Conservation (phyloP, 2,329 filamentous ascomycete genomes). For the Cladophialophora immunda region DNA sequence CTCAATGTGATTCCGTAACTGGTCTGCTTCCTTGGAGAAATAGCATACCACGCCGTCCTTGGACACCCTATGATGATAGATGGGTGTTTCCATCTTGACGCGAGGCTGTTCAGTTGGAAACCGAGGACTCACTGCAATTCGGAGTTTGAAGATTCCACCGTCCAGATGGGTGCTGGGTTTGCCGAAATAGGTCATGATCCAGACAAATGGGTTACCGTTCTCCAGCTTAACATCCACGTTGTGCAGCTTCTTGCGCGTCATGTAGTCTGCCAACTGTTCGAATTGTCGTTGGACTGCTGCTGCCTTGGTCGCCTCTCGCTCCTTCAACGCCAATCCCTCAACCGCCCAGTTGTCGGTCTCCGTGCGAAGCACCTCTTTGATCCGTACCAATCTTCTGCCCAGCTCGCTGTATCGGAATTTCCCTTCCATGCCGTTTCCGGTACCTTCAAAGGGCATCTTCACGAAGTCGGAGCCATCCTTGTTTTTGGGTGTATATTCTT, state of each 20-base stretch:
- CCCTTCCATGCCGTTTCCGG: conserved; percentile 83
- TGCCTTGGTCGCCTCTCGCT: conserved; percentile 76
- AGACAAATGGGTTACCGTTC: conserved; percentile 86
- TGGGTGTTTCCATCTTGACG: conserved; percentile 77
- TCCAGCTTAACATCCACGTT: conserved; percentile 80
- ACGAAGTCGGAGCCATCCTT: conserved; percentile 71
- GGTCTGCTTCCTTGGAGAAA: conserved; percentile 71
- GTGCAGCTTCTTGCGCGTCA: conserved; percentile 73
- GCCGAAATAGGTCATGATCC: conserved; percentile 89
- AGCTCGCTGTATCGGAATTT: conserved; percentile 82
- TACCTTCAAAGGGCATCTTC: conserved; percentile 87
- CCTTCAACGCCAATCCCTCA: conserved; percentile 70
- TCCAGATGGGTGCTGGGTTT: conserved; percentile 92
- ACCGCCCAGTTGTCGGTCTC: conserved; percentile 77
- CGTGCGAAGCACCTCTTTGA: conserved; percentile 74
- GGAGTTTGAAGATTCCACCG: conserved; percentile 86
- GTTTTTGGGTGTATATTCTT: conserved; percentile 69
- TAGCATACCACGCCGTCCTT: conserved; percentile 85
- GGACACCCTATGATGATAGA: conserved; percentile 90
- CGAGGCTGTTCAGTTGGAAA: conserved; percentile 92
- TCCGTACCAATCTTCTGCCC: conserved; percentile 70
- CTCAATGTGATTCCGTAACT: conserved; percentile 83
- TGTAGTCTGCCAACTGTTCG: conserved; percentile 79
- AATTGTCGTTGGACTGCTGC: conserved; percentile 85
- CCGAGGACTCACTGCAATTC: conserved; percentile 78